These are phyloP conservation scores for Xylariaceae sp. DNA, from an alignment of 2,329 filamentous ascomycete genomes.

Conservation along the genomic window DNA sequence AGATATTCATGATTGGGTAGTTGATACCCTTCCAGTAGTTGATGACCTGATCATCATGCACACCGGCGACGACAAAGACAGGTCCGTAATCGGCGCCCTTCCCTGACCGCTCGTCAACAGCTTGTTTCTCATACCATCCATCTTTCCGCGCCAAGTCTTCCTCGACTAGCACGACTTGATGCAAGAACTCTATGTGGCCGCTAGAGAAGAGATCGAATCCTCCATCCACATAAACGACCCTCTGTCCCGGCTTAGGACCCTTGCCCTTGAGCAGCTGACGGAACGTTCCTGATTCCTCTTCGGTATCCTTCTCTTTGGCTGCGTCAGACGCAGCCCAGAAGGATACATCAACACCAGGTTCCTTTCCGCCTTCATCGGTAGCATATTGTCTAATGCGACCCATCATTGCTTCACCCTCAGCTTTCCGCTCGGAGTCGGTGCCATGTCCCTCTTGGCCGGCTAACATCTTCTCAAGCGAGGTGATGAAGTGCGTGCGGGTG, in stretches of 20 bases:
- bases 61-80: conserved; percentile 83
- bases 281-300: conserved; percentile 63
- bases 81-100: conserved; percentile 74
- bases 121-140: conserved; percentile 71
- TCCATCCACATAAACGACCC: conserved; percentile 91
- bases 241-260: conserved; percentile 71
- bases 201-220: conserved; percentile 96
- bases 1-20: conserved; percentile 99
- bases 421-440: conserved; percentile 59
- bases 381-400: conserved; percentile 82
- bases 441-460: conserved; percentile 70
- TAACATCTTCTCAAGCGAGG: conserved; percentile 66
- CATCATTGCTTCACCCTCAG: conserved; percentile 63
- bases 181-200: conserved; percentile 93
- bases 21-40: conserved; percentile 97
- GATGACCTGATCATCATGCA: conserved; percentile 93
- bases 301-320: conserved; percentile 41
- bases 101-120: conserved; percentile 57
- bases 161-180: conserved; percentile 70
- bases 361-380: conserved; percentile 75
- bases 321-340: conserved; percentile 64
- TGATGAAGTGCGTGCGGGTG: conserved; percentile 91
- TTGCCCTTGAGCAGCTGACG: conserved; percentile 65
- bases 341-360: conserved; percentile 80
- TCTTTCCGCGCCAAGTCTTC: conserved; percentile 61